phyloP scores from a whole-genome alignment of 73 alveolate genomes.

The Symbiodinium natans region DNA sequence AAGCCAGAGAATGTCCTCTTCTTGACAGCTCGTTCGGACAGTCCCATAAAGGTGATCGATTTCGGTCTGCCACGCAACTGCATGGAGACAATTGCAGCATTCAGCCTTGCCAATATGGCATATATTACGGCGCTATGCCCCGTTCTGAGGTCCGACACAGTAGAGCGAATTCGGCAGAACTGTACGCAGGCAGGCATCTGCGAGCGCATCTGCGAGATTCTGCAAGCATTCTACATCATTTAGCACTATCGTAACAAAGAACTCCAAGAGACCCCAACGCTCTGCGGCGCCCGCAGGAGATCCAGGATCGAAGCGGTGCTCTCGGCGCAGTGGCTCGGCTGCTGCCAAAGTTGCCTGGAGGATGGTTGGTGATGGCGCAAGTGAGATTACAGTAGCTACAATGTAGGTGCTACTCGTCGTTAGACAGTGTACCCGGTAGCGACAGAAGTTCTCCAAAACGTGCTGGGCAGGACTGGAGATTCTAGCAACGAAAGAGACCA shows the following conservation, averaged over 20 bases:
- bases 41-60: conserved; percentile 95
- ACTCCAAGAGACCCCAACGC: too few species aligned
- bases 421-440: too few species aligned
- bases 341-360: conserved; percentile 80
- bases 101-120: background rate
- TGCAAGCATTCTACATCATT: too few species aligned
- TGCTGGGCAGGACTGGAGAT: conserved; percentile 42
- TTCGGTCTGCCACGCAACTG: conserved; percentile 68
- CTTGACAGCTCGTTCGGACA: conserved; percentile 41
- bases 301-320: conserved; percentile 38
- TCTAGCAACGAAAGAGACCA: conserved; percentile 59
- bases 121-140: too few species aligned
- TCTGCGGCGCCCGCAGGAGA: too few species aligned
- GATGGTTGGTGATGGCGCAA: background rate
- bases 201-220: background rate
- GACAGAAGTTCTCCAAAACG: too few species aligned
- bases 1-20: conserved; percentile 95
- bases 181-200: background rate
- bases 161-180: conserved; percentile 49
- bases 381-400: background rate
- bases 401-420: too few species aligned
- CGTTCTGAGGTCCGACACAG: conserved; percentile 26
- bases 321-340: conserved; percentile 83
- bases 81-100: background rate
- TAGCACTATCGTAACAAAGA: too few species aligned